These are phyloP conservation scores for Thraustochytrium sp. DNA, from an alignment of 352 stramenopile genomes.

Conservation along the genomic window DNA sequence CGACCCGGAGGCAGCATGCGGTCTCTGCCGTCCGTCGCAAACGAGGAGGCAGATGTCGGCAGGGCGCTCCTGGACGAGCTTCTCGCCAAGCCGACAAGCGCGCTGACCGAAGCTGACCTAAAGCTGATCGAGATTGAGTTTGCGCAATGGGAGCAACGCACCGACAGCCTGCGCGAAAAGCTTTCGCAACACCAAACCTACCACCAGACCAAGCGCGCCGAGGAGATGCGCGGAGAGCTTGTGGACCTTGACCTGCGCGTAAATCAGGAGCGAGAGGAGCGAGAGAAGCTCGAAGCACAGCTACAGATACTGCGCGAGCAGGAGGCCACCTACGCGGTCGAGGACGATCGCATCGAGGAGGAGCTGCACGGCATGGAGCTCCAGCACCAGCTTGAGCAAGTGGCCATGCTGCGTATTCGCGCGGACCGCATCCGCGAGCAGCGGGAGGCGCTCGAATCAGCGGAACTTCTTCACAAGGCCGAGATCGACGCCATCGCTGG, in stretches of 20 bases:
- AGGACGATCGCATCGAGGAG: neutral
- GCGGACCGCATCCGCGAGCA: neutral
- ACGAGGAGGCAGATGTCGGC: too few species aligned
- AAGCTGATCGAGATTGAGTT: neutral
- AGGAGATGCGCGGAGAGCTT: neutral
- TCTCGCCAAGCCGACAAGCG: neutral
- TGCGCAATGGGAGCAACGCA: neutral
- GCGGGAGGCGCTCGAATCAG: neutral
- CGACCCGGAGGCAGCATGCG: too few species aligned
- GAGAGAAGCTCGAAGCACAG: neutral
- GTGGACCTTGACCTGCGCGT: neutral
- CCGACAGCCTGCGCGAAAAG: neutral
- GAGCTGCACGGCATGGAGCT: neutral
- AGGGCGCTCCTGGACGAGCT: neutral
- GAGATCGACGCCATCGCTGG: conserved; percentile 12
- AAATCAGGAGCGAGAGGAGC: neutral
- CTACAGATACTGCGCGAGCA: neutral
- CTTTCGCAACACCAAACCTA: neutral
- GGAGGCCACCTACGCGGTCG: neutral
- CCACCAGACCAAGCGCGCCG: neutral
- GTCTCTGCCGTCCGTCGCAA: too few species aligned
- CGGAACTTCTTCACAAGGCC: neutral
- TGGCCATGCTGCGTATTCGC: conserved; percentile 16
- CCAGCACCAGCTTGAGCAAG: conserved; percentile 7
- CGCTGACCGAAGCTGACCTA: neutral